These are phyloP conservation scores for Arabis hirsuta DNA, from an alignment of 345 rosid species.

Conservation along the genomic window DNA sequence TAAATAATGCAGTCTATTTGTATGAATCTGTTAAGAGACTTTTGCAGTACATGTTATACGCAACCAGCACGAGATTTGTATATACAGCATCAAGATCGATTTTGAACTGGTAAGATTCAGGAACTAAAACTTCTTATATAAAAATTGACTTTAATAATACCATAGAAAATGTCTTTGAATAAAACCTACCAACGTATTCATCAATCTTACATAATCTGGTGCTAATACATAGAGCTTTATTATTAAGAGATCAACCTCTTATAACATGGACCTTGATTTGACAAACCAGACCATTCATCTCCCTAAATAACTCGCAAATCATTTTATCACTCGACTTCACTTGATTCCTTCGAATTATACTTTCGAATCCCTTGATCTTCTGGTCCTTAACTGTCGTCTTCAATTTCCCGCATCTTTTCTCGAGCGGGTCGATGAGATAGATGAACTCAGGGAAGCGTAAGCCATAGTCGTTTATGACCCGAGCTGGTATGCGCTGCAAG, in stretches of 20 bases:
- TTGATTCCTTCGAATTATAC: not conserved
- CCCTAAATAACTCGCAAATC: constrained; percentile 28
- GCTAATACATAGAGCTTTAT: not conserved
- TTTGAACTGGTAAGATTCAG: not conserved
- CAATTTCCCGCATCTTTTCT: not conserved
- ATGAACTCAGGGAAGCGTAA: constrained; percentile 18
- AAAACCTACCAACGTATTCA: not conserved
- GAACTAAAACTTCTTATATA: not conserved
- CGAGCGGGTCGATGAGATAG: constrained; percentile 14
- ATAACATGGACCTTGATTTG: constrained; percentile 31
- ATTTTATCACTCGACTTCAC: constrained; percentile 22
- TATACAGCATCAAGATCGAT: not conserved
- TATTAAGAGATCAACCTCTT: not conserved
- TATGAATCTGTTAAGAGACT: constrained; percentile 4
- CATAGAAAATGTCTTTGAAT: constrained; percentile 2
- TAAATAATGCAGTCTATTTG: not conserved
- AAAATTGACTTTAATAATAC: not conserved
- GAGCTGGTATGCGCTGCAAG: constrained; percentile 11
- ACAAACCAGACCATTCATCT: constrained; percentile 16
- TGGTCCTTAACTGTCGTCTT: constrained; percentile 8
- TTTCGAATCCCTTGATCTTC: not conserved
- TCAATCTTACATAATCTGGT: constrained; percentile 10
- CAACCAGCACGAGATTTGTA: not conserved
- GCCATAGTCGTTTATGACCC: not conserved
- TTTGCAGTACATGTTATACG: not conserved